These are phyloP conservation scores for Dryas integrifolia DNA, from an alignment of 331 rosid species.

Conservation along the genomic window DNA sequence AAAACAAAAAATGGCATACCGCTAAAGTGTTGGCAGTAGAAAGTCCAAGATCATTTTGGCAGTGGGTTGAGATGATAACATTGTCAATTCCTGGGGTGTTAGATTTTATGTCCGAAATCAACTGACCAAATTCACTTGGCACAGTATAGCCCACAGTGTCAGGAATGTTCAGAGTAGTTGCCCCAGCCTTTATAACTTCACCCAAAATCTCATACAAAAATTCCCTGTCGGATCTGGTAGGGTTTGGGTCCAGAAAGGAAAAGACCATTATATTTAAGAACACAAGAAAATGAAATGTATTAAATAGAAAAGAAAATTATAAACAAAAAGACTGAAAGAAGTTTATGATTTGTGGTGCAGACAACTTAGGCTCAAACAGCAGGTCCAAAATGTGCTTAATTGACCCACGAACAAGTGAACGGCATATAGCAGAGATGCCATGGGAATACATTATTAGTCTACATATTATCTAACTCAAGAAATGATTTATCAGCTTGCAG, in stretches of 20 bases:
- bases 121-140: conserved; percentile 64
- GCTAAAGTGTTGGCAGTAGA: conserved; percentile 86
- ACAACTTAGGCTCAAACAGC: background rate
- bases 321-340: background rate
- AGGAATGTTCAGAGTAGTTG: conserved; percentile 92
- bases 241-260: conserved; percentile 2
- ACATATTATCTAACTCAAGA: background rate
- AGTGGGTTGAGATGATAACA: conserved; percentile 86
- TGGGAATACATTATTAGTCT: background rate
- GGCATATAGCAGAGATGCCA: background rate
- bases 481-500: background rate
- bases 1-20: conserved; percentile 39
- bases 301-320: background rate
- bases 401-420: background rate
- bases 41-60: conserved; percentile 98
- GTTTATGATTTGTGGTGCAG: background rate
- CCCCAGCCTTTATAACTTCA: conserved; percentile 93
- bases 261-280: background rate
- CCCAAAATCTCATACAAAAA: conserved; percentile 84
- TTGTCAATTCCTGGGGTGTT: conserved; percentile 86
- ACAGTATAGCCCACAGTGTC: conserved; percentile 84
- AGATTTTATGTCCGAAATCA: conserved; percentile 84
- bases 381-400: background rate
- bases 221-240: conserved; percentile 75
- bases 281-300: background rate